Evolutionary conservation across 2,329 filamentous ascomycete genomes (phyloP).

Genomic region (Metarhizium brunneum): DNA sequence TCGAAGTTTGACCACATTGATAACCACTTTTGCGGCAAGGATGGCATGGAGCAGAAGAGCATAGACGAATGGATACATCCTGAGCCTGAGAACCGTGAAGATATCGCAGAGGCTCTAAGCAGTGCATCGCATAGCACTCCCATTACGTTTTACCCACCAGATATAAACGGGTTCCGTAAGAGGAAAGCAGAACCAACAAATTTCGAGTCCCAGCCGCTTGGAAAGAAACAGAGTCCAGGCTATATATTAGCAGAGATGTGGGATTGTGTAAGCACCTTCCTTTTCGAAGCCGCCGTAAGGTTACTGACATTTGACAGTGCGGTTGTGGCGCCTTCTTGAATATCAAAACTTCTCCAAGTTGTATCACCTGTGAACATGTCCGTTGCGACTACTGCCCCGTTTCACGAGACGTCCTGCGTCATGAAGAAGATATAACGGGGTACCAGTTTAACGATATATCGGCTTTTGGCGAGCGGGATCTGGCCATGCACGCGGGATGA

Average conservation of each 20-base stretch:
- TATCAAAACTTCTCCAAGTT: neutral
- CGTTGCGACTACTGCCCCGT: neutral
- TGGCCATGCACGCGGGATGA: neutral
- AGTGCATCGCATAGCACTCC: constrained; percentile 8
- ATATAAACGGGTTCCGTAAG: neutral
- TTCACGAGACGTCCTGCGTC: neutral
- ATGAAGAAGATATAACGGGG: neutral
- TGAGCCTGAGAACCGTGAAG: constrained; percentile 9
- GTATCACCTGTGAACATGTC: neutral
- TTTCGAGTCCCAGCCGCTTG: neutral
- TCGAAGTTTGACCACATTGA: constrained; percentile 64
- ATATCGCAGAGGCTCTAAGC: neutral
- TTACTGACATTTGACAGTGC: neutral
- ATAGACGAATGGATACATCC: constrained; percentile 47
- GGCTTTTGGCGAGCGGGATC: neutral
- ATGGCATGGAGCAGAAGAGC: constrained; percentile 22
- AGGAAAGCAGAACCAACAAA: neutral
- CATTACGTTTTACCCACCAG: neutral
- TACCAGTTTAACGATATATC: neutral
- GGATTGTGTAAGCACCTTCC: constrained; percentile 4
- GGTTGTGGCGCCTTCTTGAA: neutral
- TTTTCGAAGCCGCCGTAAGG: neutral
- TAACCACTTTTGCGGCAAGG: constrained; percentile 52
- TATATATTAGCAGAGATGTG: neutral
- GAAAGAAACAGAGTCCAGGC: neutral